Evolutionary conservation across 495 filamentous ascomycete genomes (phyloP).

Genomic region (Hyaloscypha finlandica): DNA sequence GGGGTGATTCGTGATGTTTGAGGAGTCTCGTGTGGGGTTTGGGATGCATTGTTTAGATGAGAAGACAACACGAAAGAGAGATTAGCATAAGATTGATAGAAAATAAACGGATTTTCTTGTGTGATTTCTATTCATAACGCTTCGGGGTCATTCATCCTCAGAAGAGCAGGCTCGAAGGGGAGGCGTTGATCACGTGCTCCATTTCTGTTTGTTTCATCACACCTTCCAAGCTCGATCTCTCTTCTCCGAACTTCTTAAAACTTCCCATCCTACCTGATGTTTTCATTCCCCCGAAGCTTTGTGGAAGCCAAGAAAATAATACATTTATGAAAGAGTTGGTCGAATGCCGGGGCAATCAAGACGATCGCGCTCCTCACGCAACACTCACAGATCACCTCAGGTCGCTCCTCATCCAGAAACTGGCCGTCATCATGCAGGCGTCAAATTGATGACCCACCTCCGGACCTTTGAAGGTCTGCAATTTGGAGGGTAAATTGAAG

Average conservation of each 20-base stretch:
- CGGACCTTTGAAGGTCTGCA: not conserved
- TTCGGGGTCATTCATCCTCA: not conserved
- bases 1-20: conserved; percentile 1
- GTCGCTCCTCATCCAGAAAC: not conserved
- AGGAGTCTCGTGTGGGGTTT: not conserved
- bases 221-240: too few species aligned
- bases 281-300: too few species aligned
- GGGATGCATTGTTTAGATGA: conserved; percentile 1
- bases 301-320: too few species aligned
- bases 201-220: too few species aligned
- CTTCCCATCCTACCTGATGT: too few species aligned
- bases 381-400: not conserved
- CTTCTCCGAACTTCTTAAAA: too few species aligned
- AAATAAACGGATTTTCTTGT: not conserved
- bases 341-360: too few species aligned
- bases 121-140: not conserved
- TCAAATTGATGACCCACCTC: not conserved
- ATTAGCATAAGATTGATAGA: not conserved
- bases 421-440: not conserved
- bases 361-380: not conserved
- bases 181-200: too few species aligned
- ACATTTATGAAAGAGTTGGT: too few species aligned
- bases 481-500: not conserved
- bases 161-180: too few species aligned
- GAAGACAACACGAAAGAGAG: not conserved